Evolutionary conservation across 139 green algal genomes (phyloP).

Genomic region (Marvania coccoides): DNA sequence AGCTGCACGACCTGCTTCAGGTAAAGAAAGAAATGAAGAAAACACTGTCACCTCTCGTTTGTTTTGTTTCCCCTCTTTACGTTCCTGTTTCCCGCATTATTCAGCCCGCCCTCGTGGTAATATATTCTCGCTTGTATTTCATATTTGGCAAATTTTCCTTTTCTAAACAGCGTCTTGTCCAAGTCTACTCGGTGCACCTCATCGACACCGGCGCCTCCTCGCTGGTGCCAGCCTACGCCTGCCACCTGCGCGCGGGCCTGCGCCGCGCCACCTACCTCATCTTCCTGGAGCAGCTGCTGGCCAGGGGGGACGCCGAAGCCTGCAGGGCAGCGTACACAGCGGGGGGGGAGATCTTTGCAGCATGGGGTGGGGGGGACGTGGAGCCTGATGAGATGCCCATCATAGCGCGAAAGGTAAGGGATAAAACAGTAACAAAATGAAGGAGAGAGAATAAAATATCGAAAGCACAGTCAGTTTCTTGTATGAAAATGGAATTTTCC

Average conservation of each 20-base stretch:
- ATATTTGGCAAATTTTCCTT: too few species aligned
- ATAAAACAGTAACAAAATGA: too few species aligned
- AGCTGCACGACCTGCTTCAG: constrained; percentile 23
- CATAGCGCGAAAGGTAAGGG: constrained; percentile 12
- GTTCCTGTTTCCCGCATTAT: too few species aligned
- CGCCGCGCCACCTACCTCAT: constrained; percentile 24
- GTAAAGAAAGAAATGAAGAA: too few species aligned
- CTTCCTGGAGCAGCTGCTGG: constrained; percentile 29
- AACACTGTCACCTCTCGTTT: too few species aligned
- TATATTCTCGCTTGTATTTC: too few species aligned
- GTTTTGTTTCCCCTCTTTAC: too few species aligned
- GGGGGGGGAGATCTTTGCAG: constrained; percentile 16
- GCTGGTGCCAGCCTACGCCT: constrained; percentile 49
- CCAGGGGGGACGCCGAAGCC: constrained; percentile 11
- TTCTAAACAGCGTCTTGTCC: constrained; percentile 10
- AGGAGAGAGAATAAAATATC: too few species aligned
- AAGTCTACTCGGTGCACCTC: constrained; percentile 30
- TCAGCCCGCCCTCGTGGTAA: too few species aligned
- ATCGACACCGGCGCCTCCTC: constrained; percentile 20
- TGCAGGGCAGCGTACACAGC: constrained; percentile 13
- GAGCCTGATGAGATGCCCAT: constrained; percentile 14
- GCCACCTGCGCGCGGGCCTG: constrained; percentile 33
- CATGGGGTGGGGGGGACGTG: constrained; percentile 23
- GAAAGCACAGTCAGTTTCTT: too few species aligned
- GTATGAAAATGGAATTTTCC: too few species aligned